phyloP scores from a whole-genome alignment of 2,329 filamentous ascomycete species.

The Clonostachys chloroleuca region DNA sequence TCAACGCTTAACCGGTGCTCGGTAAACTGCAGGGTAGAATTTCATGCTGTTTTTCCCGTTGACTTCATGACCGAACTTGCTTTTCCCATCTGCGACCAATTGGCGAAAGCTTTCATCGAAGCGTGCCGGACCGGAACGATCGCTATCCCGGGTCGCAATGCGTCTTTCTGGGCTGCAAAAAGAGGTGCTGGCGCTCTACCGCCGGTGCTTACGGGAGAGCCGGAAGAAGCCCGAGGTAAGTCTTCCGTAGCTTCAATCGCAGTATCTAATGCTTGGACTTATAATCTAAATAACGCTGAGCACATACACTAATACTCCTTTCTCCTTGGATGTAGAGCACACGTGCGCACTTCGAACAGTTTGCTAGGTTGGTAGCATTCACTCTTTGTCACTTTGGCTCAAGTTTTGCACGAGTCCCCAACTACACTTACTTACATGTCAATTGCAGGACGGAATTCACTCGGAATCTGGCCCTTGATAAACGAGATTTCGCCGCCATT shows the following conservation, averaged over 20 bases:
- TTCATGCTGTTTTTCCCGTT: no score
- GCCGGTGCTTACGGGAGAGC: slow-evolving; percentile 77
- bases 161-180: slow-evolving; percentile 82
- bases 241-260: background rate
- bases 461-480: slow-evolving; percentile 64
- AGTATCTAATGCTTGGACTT: background rate
- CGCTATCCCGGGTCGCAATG: slow-evolving; percentile 5
- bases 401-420: no score
- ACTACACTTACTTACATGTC: slow-evolving; percentile 1
- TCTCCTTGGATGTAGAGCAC: slow-evolving; percentile 34
- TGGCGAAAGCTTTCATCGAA: no score
- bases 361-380: slow-evolving; percentile 50
- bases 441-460: slow-evolving; percentile 58
- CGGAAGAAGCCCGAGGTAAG: slow-evolving; percentile 72
- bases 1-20: no score
- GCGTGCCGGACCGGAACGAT: no score
- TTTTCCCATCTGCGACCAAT: no score
- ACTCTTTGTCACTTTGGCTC: background rate
- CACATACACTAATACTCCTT: background rate
- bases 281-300: background rate
- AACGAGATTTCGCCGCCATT: slow-evolving; percentile 81
- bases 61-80: no score
- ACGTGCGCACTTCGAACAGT: slow-evolving; percentile 57
- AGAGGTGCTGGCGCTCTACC: slow-evolving; percentile 83
- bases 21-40: no score